Conservation (phyloP, 768 basidiomycete species). For the Mrakia frigida region DNA sequence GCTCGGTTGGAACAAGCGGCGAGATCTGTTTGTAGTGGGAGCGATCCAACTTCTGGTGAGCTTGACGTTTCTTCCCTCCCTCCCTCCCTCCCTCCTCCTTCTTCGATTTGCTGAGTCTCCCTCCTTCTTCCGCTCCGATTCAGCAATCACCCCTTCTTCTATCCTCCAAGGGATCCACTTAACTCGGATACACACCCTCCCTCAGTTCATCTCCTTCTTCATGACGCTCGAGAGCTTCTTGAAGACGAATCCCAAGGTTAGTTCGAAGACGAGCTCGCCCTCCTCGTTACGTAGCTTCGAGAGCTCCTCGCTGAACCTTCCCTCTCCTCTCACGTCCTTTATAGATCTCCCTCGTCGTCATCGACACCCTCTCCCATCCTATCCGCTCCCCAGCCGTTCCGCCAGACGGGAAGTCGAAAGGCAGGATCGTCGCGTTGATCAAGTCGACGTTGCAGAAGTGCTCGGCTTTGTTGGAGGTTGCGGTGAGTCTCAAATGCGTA, state of each 20-base stretch:
- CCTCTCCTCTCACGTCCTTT: not conserved
- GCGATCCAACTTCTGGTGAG: not conserved
- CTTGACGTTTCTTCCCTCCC: not conserved
- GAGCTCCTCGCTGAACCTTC: too few relatives aligned
- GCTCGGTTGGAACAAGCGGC: not conserved
- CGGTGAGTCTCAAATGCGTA: not conserved
- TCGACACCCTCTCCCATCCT: slow-evolving; percentile 18
- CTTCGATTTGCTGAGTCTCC: not conserved
- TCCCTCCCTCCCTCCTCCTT: too few relatives aligned
- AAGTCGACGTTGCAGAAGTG: slow-evolving; percentile 19
- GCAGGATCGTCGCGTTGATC: not conserved
- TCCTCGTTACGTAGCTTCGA: not conserved
- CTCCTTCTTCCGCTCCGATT: not conserved
- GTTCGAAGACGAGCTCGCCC: not conserved
- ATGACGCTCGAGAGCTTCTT: slow-evolving; percentile 11
- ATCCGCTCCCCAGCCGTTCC: slow-evolving; percentile 15
- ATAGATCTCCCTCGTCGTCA: not conserved
- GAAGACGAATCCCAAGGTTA: slow-evolving; percentile 1
- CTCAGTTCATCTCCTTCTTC: slow-evolving; percentile 18
- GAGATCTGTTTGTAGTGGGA: not conserved
- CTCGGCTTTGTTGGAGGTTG: not conserved
- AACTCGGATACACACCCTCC: slow-evolving; percentile 10
- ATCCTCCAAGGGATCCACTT: slow-evolving; percentile 11
- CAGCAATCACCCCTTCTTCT: not conserved
- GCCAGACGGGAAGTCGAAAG: slow-evolving; percentile 7